Evolutionary conservation across 2,329 filamentous ascomycete genomes (phyloP), one percentile per base, ranked within the genome.

Genomic region (Endothia cerciana): DNA sequence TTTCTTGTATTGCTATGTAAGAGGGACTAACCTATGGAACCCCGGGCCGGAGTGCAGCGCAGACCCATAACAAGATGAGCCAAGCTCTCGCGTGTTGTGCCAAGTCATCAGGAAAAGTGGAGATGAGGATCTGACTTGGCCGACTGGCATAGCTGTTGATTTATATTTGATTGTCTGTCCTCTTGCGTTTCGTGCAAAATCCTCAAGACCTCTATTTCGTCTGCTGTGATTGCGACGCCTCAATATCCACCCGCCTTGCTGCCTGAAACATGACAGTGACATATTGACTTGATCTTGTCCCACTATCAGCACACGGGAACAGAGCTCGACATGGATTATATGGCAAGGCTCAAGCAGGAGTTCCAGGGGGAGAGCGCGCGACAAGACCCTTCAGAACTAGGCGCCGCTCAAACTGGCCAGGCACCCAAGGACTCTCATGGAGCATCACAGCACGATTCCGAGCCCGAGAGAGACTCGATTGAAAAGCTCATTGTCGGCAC

Each of bases 381-480:
- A n/a, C 22, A 22, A 55, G 15, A 55, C 1, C 7, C 28, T 2
- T 55, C 51, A 28, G 30, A 36, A 6, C 19, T 28, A 36, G 17
- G 17, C 47, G 38, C 60, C 38, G 60, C n/a, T 8, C 28, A 55
- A 38, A 41, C 43, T 13, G 22, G 60, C n/a, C 45, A 56, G 1
- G 22, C 38, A 4, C 53, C 43, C 6, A 56, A 41, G 3, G 2
- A 1, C 13, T 38, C 64, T 13, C 22, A 63, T 17, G 28, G n/a
- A 4, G 17, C 38, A 2, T 19, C 60, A 10, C 43, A 63, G 19
- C 40, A 59, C 10, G 60, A 55, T 25, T 55, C 60, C 36, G 64
- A 63, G 55, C 60, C 45, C 45, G 28, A 63, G 38, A 45, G 64
- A 49, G 64, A 66, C 55, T 66, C 63, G 15, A 17, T 66, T 17